Evolutionary conservation across 805 yeast species (phyloP).

Genomic region (Komagataella mondaviorum): DNA sequence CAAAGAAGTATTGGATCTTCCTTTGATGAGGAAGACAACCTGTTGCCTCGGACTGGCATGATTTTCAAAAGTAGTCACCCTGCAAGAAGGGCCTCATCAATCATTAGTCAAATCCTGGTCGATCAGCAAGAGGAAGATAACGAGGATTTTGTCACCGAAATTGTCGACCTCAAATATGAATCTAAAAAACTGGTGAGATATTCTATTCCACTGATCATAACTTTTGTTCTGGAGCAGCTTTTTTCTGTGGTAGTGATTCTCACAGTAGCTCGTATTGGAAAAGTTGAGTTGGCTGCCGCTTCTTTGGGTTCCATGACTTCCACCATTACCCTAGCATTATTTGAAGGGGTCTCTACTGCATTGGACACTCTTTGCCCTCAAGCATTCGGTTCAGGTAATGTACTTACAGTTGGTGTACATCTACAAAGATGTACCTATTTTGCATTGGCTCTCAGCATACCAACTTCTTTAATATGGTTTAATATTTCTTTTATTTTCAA

Average conservation of each 20-base stretch:
- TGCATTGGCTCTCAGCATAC: constrained; percentile 42
- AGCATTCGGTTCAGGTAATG: constrained; percentile 60
- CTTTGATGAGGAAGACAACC: constrained; percentile 9
- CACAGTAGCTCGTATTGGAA: constrained; percentile 66
- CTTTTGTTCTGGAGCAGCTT: constrained; percentile 59
- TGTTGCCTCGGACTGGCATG: constrained; percentile 12
- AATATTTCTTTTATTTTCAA: constrained; percentile 32
- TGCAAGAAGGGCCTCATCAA: not conserved
- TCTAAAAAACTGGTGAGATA: constrained; percentile 21
- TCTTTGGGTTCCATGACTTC: constrained; percentile 72
- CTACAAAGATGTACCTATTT: constrained; percentile 55
- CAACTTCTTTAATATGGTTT: constrained; percentile 53
- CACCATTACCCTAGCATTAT: constrained; percentile 57
- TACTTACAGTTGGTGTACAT: constrained; percentile 51
- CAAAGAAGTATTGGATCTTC: constrained; percentile 10
- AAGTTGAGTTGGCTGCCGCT: constrained; percentile 61
- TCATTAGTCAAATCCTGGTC: constrained; percentile 3
- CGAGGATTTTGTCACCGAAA: constrained; percentile 19
- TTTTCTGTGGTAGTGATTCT: constrained; percentile 68
- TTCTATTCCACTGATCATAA: constrained; percentile 45
- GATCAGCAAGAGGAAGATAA: constrained; percentile 7
- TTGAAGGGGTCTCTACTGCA: constrained; percentile 67
- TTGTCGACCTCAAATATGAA: constrained; percentile 14
- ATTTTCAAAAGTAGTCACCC: constrained; percentile 10
- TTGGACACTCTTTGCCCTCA: constrained; percentile 72